Evolutionary conservation across 1,284 basidiomycete species (phyloP).

Genomic region (Pseudozyma flocculosa): DNA sequence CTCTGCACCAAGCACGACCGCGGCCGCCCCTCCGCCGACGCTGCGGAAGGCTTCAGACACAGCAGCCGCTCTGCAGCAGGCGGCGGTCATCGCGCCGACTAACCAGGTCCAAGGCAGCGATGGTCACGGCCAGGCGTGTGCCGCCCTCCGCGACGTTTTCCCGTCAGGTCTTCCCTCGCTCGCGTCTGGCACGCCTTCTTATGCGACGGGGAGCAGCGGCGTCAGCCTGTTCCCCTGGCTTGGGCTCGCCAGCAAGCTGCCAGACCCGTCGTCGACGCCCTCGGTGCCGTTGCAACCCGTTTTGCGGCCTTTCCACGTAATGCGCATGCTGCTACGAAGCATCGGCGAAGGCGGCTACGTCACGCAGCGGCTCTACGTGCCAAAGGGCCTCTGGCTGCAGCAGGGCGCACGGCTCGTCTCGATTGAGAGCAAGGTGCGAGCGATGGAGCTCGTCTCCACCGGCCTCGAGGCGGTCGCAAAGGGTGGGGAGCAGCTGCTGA

Average conservation of each 20-base stretch:
- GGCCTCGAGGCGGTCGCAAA: conserved; percentile 72
- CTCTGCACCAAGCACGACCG: no score
- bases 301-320: conserved; percentile 27
- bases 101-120: not conserved
- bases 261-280: not conserved
- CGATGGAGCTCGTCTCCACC: conserved; percentile 73
- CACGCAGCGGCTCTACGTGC: conserved; percentile 81
- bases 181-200: conserved; percentile 30
- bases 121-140: not conserved
- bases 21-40: no score
- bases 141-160: conserved; percentile 29
- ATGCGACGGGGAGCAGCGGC: conserved; percentile 8
- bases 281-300: conserved; percentile 11
- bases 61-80: no score
- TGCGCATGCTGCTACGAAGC: conserved; percentile 19
- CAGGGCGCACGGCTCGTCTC: conserved; percentile 78
- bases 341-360: conserved; percentile 72
- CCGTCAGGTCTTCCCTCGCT: conserved; percentile 40
- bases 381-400: conserved; percentile 75
- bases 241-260: not conserved
- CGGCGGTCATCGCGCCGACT: no score
- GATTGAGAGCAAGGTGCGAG: conserved; percentile 78
- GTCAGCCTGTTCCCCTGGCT: conserved; percentile 4
- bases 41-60: no score
- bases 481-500: conserved; percentile 21